Percentiles rank a stretch among this genome's conserved stretches.
Conservation (phyloP, 331 rosid genomes). For the Rhamnella rubrinervis region DNA sequence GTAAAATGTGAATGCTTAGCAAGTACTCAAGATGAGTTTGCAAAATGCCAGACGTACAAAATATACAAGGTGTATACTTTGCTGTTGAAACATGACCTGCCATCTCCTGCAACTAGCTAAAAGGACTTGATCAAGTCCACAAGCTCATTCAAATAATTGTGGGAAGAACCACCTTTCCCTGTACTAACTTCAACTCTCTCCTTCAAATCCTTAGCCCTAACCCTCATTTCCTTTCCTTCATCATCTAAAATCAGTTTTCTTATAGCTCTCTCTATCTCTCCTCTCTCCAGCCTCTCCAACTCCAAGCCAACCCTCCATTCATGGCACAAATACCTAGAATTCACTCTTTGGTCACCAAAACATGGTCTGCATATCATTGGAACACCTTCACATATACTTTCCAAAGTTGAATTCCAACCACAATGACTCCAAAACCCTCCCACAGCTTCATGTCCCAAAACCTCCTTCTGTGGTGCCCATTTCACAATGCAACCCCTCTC, state of each 20-base stretch:
- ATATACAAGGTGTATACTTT: no score
- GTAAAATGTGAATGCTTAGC: no score
- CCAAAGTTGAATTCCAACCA: conserved; percentile 63
- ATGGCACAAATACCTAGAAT: conserved; percentile 38
- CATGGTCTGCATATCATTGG: conserved; percentile 49
- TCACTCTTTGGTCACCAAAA: conserved; percentile 49
- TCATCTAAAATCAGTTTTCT: conserved; percentile 36
- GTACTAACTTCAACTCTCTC: conserved; percentile 12
- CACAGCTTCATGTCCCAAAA: conserved; percentile 45
- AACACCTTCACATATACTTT: conserved; percentile 50
- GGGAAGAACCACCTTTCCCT: conserved; percentile 24
- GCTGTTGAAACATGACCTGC: no score
- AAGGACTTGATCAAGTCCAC: conserved; percentile 23
- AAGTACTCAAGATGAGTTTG: no score
- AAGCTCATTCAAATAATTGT: conserved; percentile 27
- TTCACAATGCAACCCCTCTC: conserved; percentile 42
- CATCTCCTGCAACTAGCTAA: neutral
- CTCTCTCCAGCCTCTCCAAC: conserved; percentile 34
- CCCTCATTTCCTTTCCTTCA: conserved; percentile 37
- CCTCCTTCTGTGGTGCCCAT: conserved; percentile 68
- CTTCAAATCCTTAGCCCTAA: conserved; percentile 37
- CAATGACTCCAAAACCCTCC: conserved; percentile 70
- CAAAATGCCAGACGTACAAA: no score
- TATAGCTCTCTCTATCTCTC: conserved; percentile 36
- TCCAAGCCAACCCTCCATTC: conserved; percentile 50